phyloP scores from a whole-genome alignment of 768 basidiomycete genomes.

The Leccinum disarticulatum region DNA sequence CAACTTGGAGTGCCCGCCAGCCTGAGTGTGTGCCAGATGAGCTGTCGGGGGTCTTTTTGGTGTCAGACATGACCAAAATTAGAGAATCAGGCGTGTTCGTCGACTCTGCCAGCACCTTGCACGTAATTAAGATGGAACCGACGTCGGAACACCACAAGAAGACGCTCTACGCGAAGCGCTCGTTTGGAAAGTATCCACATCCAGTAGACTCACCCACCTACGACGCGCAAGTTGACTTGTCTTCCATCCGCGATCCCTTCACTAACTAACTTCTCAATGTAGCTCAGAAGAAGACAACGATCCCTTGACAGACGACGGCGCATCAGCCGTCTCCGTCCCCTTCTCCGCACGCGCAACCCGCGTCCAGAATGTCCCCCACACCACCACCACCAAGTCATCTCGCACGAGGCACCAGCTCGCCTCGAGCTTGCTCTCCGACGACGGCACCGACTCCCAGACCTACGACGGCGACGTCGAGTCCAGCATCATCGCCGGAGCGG shows the following conservation, averaged over 20 bases:
- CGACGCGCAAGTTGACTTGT: slow-evolving; percentile 53
- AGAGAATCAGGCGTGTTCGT: neutral
- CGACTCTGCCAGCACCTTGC: neutral
- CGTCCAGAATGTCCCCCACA: slow-evolving; percentile 29
- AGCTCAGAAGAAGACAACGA: slow-evolving; percentile 90
- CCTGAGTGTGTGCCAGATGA: too few relatives aligned
- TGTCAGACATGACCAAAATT: neutral
- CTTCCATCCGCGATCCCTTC: neutral
- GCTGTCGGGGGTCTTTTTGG: neutral
- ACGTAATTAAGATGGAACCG: slow-evolving; percentile 19
- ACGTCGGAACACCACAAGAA: slow-evolving; percentile 33
- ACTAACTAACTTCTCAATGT: neutral
- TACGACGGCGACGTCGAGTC: slow-evolving; percentile 91
- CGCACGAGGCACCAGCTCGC: slow-evolving; percentile 53
- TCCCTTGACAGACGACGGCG: slow-evolving; percentile 75
- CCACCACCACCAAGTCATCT: slow-evolving; percentile 20
- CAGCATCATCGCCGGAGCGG: slow-evolving; percentile 59
- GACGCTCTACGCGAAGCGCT: slow-evolving; percentile 49
- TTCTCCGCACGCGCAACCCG: slow-evolving; percentile 23
- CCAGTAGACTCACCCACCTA: slow-evolving; percentile 71
- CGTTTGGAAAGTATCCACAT: slow-evolving; percentile 68
- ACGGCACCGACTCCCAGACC: slow-evolving; percentile 80
- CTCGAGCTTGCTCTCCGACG: slow-evolving; percentile 58
- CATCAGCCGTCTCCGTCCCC: slow-evolving; percentile 50
- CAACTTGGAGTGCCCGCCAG: neutral